Evolutionary conservation across 768 basidiomycete species (phyloP), one percentile per base, ranked within the genome.

Genomic region (Mycena olivaceomarginata): DNA sequence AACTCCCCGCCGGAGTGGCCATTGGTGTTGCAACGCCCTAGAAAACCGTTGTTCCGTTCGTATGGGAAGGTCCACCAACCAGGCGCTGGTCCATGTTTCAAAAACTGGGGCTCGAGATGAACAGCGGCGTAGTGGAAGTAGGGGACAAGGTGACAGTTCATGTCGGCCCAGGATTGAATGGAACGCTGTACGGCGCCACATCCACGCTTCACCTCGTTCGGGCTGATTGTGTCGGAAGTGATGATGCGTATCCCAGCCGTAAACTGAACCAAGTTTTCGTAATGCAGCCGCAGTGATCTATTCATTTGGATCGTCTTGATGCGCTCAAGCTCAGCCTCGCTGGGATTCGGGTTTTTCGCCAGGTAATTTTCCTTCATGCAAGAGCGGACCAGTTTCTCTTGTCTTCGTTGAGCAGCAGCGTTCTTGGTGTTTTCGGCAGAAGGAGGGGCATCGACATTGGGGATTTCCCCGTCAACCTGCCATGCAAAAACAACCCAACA

Each of bases 401-500:
- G 41, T 15, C 13, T 39, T 4, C 41, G 59, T 46, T 78, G 79
- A 56, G 48, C 72, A 6, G 51, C 25, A 3, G 77, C 67, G 40
- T 31, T 70, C 56, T 80, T 80, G 18, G 75, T 73, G 48, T 76
- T 80, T 12, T 43, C 16, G 2, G 70, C 31, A 3, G 79, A 70
- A 20, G 66, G 60, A 11, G 70, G 65, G 6, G 79, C 79, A 16
- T 79, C 67, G 10, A 53, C 48, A 76, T 80, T 75, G 39, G 78
- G 77, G 25, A 77, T 81, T 53, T 74, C 51, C 5, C 80, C 82
- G 62, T 80, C 72, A 7, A 81, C 66, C 22, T 76, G 37, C 81
- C 82, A 82, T 11, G 80, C 82, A n/a, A 59, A 46, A 75, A 82
- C 6, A 82, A 69, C 5, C 60, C 82, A 22, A 82, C 60, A 66